These are phyloP conservation scores for Cytospora paraplurivora DNA, from an alignment of 2,329 filamentous ascomycete species.

Conservation along the genomic window DNA sequence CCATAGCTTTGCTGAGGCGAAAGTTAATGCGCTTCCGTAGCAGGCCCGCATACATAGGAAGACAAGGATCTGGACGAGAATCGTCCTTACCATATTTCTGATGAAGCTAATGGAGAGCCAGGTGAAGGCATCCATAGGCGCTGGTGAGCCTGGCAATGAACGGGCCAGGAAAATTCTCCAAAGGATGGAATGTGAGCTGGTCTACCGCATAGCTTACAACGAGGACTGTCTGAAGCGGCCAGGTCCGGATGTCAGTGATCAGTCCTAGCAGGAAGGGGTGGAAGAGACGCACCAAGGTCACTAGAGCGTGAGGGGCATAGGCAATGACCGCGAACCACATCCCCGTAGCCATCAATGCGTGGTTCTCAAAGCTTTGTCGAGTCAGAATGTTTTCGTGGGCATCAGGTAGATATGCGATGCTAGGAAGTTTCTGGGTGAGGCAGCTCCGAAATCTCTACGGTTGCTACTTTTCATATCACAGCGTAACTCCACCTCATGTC, in stretches of 20 bases:
- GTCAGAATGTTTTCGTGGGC: neutral
- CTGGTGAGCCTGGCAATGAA: neutral
- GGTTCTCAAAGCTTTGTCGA: neutral
- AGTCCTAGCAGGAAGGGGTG: neutral
- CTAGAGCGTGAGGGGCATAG: neutral
- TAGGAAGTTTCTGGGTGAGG: no score
- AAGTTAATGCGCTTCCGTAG: neutral
- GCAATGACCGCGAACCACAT: neutral
- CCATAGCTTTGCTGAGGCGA: neutral
- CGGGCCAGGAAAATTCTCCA: neutral
- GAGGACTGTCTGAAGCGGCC: neutral
- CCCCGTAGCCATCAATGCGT: neutral
- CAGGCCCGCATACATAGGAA: neutral
- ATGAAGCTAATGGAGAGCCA: neutral
- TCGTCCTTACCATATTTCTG: neutral
- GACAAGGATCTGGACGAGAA: neutral
- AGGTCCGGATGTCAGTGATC: neutral
- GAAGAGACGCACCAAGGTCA: neutral
- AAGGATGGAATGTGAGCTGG: constrained; percentile 1
- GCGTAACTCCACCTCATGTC: no score
- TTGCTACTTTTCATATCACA: no score
- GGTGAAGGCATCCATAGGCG: constrained; percentile 5
- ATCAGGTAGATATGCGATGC: no score
- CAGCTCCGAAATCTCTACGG: no score
- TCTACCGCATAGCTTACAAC: neutral